These are phyloP conservation scores for Ascochyta koolunga DNA, from an alignment of 2,329 filamentous ascomycete species.

Conservation along the genomic window DNA sequence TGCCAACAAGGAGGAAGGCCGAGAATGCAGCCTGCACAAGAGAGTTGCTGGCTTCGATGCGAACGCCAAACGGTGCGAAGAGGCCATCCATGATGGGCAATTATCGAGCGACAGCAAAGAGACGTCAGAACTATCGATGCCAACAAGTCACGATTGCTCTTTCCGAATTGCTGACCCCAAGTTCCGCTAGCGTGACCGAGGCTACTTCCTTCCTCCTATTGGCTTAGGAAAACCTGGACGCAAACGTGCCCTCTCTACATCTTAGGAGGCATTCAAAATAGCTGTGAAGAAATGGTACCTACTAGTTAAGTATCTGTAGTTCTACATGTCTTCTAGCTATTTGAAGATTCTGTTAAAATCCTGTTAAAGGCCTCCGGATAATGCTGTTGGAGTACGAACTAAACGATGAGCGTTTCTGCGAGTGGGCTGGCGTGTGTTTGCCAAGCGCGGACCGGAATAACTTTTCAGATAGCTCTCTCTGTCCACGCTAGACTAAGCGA, in stretches of 20 bases:
- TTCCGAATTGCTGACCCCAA: conserved; percentile 11
- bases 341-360: no score
- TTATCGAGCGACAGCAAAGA: neutral
- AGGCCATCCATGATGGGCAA: conserved; percentile 12
- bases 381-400: no score
- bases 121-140: conserved; percentile 1
- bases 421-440: conserved; percentile 2
- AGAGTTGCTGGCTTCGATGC: conserved; percentile 39
- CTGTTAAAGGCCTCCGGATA: no score
- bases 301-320: no score
- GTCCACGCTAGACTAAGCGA: conserved; percentile 19
- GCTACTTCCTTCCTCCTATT: conserved; percentile 4
- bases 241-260: no score
- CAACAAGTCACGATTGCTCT: neutral
- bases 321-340: no score
- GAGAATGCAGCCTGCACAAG: conserved; percentile 36
- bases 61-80: conserved; percentile 34
- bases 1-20: conserved; percentile 38
- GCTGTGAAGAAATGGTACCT: no score
- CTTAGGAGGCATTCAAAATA: no score
- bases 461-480: neutral
- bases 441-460: neutral
- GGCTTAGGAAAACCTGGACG: no score
- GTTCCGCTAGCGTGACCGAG: conserved; percentile 14
- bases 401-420: no score